Percentiles rank a stretch among this genome's conserved stretches.
These are phyloP conservation scores for Phytophthora crassamura DNA, from an alignment of 352 stramenopile species.

Conservation along the genomic window DNA sequence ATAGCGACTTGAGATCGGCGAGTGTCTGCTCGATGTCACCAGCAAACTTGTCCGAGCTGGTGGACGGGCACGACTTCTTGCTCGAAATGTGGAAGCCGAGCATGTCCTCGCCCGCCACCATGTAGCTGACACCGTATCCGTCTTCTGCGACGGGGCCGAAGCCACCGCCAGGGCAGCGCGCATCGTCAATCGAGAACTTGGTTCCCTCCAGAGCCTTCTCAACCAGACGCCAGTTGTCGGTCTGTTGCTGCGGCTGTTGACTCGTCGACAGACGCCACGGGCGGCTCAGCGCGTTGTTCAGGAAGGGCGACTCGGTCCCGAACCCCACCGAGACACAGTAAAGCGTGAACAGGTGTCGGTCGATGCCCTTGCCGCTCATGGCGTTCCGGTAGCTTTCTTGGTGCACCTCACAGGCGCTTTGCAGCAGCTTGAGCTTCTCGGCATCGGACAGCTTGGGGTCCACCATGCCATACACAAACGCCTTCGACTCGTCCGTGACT, in stretches of 20 bases:
- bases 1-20: constrained; percentile 79
- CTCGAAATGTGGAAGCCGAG: constrained; percentile 93
- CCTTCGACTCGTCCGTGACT: constrained; percentile 90
- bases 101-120: constrained; percentile 88
- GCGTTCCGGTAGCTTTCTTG: constrained; percentile 92
- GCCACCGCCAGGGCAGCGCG: constrained; percentile 80
- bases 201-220: constrained; percentile 67
- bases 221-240: constrained; percentile 77
- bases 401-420: constrained; percentile 90
- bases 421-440: constrained; percentile 88
- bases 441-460: constrained; percentile 65
- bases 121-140: constrained; percentile 93
- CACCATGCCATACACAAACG: constrained; percentile 91
- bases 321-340: constrained; percentile 91
- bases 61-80: constrained; percentile 80
- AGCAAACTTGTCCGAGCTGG: constrained; percentile 84
- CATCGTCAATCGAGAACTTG: constrained; percentile 64
- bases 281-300: constrained; percentile 84
- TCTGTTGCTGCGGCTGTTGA: constrained; percentile 92
- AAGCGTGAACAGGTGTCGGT: constrained; percentile 97
- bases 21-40: constrained; percentile 81
- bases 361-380: constrained; percentile 93
- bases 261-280: constrained; percentile 91
- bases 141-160: constrained; percentile 92
- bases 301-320: constrained; percentile 87